Evolutionary conservation across 176 grass and related monocot genomes (phyloP), one percentile per base, ranked within the genome.

Genomic region (Eleusine coracana): DNA sequence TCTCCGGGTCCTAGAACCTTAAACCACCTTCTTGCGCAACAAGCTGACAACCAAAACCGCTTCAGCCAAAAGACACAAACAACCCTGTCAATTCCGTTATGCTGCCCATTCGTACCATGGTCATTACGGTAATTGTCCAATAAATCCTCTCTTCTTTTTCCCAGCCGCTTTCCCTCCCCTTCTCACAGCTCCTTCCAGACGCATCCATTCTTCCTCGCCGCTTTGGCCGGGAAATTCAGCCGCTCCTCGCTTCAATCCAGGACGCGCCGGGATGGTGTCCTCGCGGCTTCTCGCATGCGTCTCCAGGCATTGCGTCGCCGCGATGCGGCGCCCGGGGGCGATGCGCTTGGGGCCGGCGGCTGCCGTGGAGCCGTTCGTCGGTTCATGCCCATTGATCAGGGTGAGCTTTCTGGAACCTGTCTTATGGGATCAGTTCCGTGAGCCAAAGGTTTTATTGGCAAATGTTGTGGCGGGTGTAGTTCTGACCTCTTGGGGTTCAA

Each of bases 1-100:
- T 12, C 8, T 46, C 9, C 44, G 10, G 44, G 1, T 46, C 9
- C 31, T 34, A 34, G 31, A 34, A 34, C 31, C 31, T 34, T 52
- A 79, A 59, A 66, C 71, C 41, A 8, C 63, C 86, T 65, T 83
- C 70, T 80, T 80, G 87, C 13, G 54, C 51, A 1, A 84, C 61
- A 88, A 88, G 81, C 25, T 8, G 80, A 74, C 41, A 6, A 14
- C 38, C 20, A 25, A 7, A 75, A 89, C 52, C 28, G 25, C 31
- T 3, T 15, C 0, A 9, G 0, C 0, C 16, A 31, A 63, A 74
- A 70, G 82, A 80, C 82, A 36, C 2, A 39, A 80, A 80, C 31
- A 36, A 29, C 87, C 87, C 10, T 69, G 6, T 0, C 62, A 7
- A 21, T 21, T 15, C 1, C 0, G 0, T 13, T 4, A 20, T 8